These are phyloP conservation scores for Lupinus albus DNA, from an alignment of 306 rosid genomes.

Conservation along the genomic window DNA sequence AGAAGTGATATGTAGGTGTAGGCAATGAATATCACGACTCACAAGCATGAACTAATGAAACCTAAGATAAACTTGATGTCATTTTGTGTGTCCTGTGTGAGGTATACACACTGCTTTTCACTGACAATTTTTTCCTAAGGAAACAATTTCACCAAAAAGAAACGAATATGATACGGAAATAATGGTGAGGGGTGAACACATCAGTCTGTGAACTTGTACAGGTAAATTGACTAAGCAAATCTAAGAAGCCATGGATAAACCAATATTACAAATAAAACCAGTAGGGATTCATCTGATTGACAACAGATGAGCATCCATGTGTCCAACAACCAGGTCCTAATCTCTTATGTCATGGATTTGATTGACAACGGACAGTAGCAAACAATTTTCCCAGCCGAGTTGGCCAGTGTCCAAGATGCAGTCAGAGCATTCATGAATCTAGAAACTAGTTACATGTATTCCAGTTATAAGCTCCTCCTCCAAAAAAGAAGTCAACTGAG, in stretches of 20 bases:
- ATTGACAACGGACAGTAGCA: constrained; percentile 20
- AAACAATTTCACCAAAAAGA: too few relatives aligned
- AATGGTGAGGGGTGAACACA: constrained; percentile 1
- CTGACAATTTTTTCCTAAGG: too few relatives aligned
- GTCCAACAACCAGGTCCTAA: background rate
- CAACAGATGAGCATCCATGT: too few relatives aligned
- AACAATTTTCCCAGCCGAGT: background rate
- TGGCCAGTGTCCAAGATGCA: constrained; percentile 12
- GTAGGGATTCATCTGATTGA: too few relatives aligned
- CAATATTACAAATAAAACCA: constrained; percentile 13
- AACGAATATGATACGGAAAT: background rate
- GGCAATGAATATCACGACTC: constrained; percentile 1
- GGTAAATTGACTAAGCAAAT: constrained; percentile 13
- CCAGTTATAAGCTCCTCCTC: background rate
- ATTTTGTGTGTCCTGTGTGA: too few relatives aligned
- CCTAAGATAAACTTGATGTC: too few relatives aligned
- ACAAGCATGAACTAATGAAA: too few relatives aligned
- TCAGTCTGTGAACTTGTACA: background rate
- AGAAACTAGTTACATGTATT: constrained; percentile 16
- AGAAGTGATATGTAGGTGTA: background rate
- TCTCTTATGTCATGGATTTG: constrained; percentile 8
- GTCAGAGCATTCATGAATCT: constrained; percentile 7
- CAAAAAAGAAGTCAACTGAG: too few relatives aligned
- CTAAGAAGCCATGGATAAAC: constrained; percentile 26
- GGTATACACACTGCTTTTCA: too few relatives aligned